These are phyloP conservation scores for Pistacia vera DNA, from an alignment of 345 rosid species.

Conservation along the genomic window DNA sequence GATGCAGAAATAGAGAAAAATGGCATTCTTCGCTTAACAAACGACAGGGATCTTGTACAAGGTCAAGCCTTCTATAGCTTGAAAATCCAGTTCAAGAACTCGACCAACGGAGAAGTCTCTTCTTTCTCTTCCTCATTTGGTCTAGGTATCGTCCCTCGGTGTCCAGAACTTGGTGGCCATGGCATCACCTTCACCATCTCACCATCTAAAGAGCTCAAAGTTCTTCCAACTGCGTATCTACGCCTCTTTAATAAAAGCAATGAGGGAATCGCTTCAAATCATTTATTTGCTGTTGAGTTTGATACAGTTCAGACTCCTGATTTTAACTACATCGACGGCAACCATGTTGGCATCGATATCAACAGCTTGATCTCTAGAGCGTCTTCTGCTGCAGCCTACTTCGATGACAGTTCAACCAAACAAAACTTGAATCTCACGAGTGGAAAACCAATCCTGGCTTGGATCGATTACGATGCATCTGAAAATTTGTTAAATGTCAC, in stretches of 20 bases:
- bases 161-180: no score
- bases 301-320: constrained; percentile 46
- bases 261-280: background rate
- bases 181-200: constrained; percentile 14
- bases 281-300: constrained; percentile 50
- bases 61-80: no score
- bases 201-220: constrained; percentile 20
- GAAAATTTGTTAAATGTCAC: constrained; percentile 44
- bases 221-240: constrained; percentile 18
- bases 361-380: constrained; percentile 36
- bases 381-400: constrained; percentile 42
- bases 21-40: no score
- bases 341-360: constrained; percentile 62
- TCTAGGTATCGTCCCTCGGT: no score
- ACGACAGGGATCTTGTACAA: no score
- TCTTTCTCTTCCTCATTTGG: no score
- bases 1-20: no score
- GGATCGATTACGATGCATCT: constrained; percentile 59
- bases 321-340: constrained; percentile 40
- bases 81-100: no score
- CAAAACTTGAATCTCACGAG: constrained; percentile 35
- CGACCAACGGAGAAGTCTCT: no score
- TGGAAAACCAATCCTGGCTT: constrained; percentile 46
- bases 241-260: background rate
- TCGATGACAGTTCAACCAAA: constrained; percentile 18